A percentile compares a stretch with the other conserved stretches of the same genome.
phyloP scores from a whole-genome alignment of 2,329 filamentous ascomycete species.

The Stachybotrys chlorohalonatus region DNA sequence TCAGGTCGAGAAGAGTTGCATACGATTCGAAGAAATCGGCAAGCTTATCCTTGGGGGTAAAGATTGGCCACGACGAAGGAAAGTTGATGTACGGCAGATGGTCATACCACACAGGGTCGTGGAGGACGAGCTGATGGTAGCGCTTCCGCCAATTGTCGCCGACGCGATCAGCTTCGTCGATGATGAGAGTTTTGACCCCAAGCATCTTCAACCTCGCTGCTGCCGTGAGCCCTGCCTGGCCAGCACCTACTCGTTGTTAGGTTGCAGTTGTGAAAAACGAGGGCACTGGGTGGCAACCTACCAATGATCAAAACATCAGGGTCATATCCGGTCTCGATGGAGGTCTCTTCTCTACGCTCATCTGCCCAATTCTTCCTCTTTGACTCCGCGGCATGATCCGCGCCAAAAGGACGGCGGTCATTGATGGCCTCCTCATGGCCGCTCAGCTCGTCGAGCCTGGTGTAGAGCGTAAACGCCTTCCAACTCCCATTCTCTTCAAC shows the following conservation, averaged over 20 bases:
- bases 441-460: conserved; percentile 43
- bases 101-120: conserved; percentile 56
- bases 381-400: conserved; percentile 41
- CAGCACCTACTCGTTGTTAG: conserved; percentile 33
- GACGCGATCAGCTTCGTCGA: conserved; percentile 47
- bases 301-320: conserved; percentile 55
- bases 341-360: conserved; percentile 34
- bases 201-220: conserved; percentile 53
- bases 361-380: conserved; percentile 49
- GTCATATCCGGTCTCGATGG: conserved; percentile 32
- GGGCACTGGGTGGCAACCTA: conserved; percentile 19
- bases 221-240: conserved; percentile 49
- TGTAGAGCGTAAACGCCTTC: conserved; percentile 58
- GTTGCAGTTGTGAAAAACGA: not conserved
- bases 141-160: conserved; percentile 57
- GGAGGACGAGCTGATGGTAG: conserved; percentile 57
- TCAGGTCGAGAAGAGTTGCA: conserved; percentile 55
- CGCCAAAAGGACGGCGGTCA: conserved; percentile 42
- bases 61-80: conserved; percentile 57
- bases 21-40: conserved; percentile 62
- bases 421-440: conserved; percentile 42
- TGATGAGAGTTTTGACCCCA: conserved; percentile 43
- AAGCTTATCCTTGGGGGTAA: conserved; percentile 64
- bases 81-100: conserved; percentile 58
- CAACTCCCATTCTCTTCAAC: conserved; percentile 34